Base-by-base conservation (phyloP, 116 monocot species). In the Papilionanthe hybrid region DNA sequence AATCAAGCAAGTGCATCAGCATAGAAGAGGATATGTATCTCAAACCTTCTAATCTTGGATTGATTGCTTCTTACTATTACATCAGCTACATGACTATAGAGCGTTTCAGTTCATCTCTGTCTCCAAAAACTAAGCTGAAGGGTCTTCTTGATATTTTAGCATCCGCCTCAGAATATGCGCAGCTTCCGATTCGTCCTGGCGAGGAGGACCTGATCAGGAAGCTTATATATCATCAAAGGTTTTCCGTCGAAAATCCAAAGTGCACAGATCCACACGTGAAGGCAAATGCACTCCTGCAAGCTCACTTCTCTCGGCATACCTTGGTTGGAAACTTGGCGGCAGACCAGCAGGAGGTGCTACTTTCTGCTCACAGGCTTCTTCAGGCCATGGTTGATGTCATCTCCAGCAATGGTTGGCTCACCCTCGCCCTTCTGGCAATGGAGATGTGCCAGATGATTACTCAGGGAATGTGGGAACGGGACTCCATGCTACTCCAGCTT, bases 371-470 rank as follows among this genome's bases (percentile, higher is more conserved):
- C 56, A 86, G 94, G 41, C 79, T 98, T 77, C 87, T 98, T 75
- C 94, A 93, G 75, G 94, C 98, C 18, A 91, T 94, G 94, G 94
- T 98, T 63, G 98, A 98, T 84, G 98, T 94, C n/a, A 94, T 98
- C 65, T 94, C 98, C 20, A 94, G 93, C 85, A 98, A 93, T 72
- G 97, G n/a, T n/a, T n/a, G 94, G 94, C 87, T 94, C 18, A 87
- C 29, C 74, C 89, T 93, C 55, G 91, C 94, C 65, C 80, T 98
- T 30, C 49, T 79, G 3, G 88, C 94, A 11, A 98, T 98, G 98
- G 98, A 98, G 69, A 30, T 98, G 67, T 91, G 93, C 75, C 98
- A 98, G 56, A 98, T 98, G 98, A 92, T 98, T 49, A 98, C 98
- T 5, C 98, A 98, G 77, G 98, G 92, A 17, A 91, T 94, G n/a